Base-by-base conservation (phyloP, 1,284 basidiomycete species). In the Coriolopsis trogii region DNA sequence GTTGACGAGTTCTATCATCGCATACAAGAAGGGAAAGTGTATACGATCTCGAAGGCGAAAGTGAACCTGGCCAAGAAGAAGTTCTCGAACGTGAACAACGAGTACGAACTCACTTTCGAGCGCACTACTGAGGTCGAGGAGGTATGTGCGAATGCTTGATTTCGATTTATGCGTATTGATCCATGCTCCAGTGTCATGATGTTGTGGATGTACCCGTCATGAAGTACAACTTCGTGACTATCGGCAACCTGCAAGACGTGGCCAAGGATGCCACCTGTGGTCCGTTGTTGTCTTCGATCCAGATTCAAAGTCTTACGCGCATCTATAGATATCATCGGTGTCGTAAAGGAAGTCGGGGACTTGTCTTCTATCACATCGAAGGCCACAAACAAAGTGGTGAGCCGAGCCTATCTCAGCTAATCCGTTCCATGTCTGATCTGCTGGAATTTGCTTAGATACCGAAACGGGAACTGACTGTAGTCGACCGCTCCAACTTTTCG, bases 21-120 rank as follows among this genome's bases (percentile, higher is more conserved):
- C 61, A 68, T 99, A 13, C 83, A 96, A 63, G 95, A 98, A 69
- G 92, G 91, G 47, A 95, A 95, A 68, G 95, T 96, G 9, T 99
- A 95, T 72, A 93, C 83, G 67, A 80, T 99, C 55, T 93, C 92
- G 1, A 93, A 91, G 64, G 96, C 91, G 7, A 84, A 91, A 48
- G 89, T 99, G 66, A 92, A 93, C 67, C 85, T 98, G 26, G 95
- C 96, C 39, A 99, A 98, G 77, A 98, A 96, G 75, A 96, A 98
- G 73, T 99, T 97, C 71, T 91, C 84, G 45, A 93, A 91, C 66
- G 72, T 97, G 41, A 76, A 82, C 60, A 98, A 97, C 68, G 95
- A 99, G 67, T 99, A 99, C 66, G 96, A 99, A 69, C 85, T 99
- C 56, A 80, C 77, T 41, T 81, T 99, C n/a, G 93, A 95, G 59